Evolutionary conservation across 805 yeast genomes (phyloP), one percentile per base, ranked within the genome.

Genomic region (Cyberlindnera nakhonratchasimensis): DNA sequence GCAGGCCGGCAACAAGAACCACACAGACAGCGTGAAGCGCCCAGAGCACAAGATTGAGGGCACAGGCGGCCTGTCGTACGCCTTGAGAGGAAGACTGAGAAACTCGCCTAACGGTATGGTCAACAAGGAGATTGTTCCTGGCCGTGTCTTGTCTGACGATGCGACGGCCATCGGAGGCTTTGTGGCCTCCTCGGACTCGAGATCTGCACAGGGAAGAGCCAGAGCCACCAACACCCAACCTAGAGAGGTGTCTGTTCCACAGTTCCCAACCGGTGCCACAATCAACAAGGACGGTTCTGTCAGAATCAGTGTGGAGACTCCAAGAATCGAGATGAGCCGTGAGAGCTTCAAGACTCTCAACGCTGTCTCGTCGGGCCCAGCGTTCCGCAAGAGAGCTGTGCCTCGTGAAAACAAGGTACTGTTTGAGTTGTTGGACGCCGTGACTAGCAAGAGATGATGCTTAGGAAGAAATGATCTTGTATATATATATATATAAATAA

Each of bases 51-150:
- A 61, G 21, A 59, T 77, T 34, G 73, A 81, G 40, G 95, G 89
- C 24, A 76, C 85, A 7, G 95, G 84, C 22, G 96, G 96, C 6
- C 70, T 86, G 46, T 74, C 86, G 2, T 87, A 86, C 54, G 70
- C 69, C 29, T 73, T 83, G 47, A 74, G 71, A 44, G 95, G 95
- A 6, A 74, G 87, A 59, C 65, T 87, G 29, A 58, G 67, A 44
- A 83, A 79, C 59, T 70, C 84, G 4, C 93, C 95, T 18, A 77
- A 81, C 54, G 95, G 96, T 37, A 63, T 79, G 19, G 66, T 73
- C 35, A 62, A 65, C 11, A 75, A 73, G 21, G 66, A 66, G 40
- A 69, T 82, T 31, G 78, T 77, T 16, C 86, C 89, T 13, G 95
- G 91, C 45, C 78, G 96, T 69, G 64, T 77, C 34, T 76, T 34